A percentile compares a stretch with the other conserved stretches of the same genome.
phyloP scores from a whole-genome alignment of 1,284 basidiomycete species.

The Ceratorhiza oryzae-sativae region DNA sequence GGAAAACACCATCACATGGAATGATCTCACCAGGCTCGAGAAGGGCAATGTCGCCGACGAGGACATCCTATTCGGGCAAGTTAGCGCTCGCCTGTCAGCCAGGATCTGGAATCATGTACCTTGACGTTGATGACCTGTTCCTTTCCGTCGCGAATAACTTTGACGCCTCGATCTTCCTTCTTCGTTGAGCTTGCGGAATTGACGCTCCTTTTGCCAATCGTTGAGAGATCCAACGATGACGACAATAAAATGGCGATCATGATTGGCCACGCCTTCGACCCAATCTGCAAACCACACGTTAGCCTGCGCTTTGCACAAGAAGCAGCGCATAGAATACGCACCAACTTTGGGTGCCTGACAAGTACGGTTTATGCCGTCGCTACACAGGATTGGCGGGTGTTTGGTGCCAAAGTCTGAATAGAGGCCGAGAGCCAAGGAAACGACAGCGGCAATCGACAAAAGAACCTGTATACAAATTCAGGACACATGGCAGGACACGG shows the following conservation, averaged over 20 bases:
- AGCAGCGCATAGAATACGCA: slow-evolving; percentile 1
- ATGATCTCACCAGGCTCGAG: slow-evolving; percentile 96
- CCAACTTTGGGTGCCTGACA: slow-evolving; percentile 65
- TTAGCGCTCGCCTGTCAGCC: slow-evolving; percentile 6
- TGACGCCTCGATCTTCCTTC: slow-evolving; percentile 94
- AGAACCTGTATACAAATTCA: slow-evolving; percentile 65
- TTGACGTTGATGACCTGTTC: slow-evolving; percentile 85
- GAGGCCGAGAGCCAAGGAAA: slow-evolving; percentile 92
- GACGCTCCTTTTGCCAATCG: slow-evolving; percentile 97
- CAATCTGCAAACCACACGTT: slow-evolving; percentile 66
- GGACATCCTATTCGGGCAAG: slow-evolving; percentile 69
- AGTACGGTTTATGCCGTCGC: slow-evolving; percentile 49
- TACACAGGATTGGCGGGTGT: slow-evolving; percentile 58
- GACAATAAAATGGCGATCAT: slow-evolving; percentile 88
- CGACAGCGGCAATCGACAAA: slow-evolving; percentile 87
- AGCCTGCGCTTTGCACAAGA: slow-evolving; percentile 38
- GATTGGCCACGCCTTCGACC: slow-evolving; percentile 98
- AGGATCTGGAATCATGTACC: slow-evolving; percentile 51
- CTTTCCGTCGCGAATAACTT: slow-evolving; percentile 84
- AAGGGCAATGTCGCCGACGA: slow-evolving; percentile 92
- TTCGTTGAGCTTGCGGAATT: slow-evolving; percentile 94
- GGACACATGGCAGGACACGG: background rate
- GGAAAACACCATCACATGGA: slow-evolving; percentile 94
- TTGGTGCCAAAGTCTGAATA: slow-evolving; percentile 90
- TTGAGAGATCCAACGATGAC: slow-evolving; percentile 88